Evolutionary conservation across 768 basidiomycete species (phyloP).

Genomic region (Lenzites betulinus): DNA sequence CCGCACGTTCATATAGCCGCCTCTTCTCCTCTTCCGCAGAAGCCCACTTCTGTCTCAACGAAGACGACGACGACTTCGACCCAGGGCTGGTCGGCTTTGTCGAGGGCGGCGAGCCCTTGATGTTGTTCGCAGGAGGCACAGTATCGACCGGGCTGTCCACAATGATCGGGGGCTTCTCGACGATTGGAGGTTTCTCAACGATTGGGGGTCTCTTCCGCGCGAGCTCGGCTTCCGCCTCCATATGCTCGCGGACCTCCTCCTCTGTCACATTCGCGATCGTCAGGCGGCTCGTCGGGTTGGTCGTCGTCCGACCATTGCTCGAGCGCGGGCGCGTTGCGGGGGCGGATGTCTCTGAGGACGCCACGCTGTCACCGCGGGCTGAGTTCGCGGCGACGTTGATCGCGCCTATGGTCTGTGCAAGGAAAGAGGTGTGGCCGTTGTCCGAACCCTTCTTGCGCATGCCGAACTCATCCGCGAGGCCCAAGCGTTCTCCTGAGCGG

Average conservation of each 20-base stretch:
- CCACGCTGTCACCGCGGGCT: slow-evolving; percentile 5
- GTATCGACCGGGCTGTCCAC: slow-evolving; percentile 13
- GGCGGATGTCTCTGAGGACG: slow-evolving; percentile 11
- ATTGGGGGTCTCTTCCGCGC: background rate
- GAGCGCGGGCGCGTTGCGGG: slow-evolving; percentile 32
- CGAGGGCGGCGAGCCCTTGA: background rate
- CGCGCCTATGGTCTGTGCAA: slow-evolving; percentile 28
- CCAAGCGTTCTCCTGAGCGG: slow-evolving; percentile 13
- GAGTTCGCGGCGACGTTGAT: slow-evolving; percentile 5
- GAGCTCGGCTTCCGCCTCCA: slow-evolving; percentile 33
- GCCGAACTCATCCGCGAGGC: slow-evolving; percentile 31
- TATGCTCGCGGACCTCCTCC: slow-evolving; percentile 44
- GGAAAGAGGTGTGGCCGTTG: slow-evolving; percentile 1
- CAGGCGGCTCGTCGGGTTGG: slow-evolving; percentile 33
- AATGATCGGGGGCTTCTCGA: slow-evolving; percentile 20
- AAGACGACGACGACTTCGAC: background rate
- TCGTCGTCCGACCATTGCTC: slow-evolving; percentile 26
- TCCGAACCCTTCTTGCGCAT: slow-evolving; percentile 21
- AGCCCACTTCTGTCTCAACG: slow-evolving; percentile 19
- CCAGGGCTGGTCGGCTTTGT: background rate
- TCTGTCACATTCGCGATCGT: slow-evolving; percentile 47
- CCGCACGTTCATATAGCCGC: slow-evolving; percentile 41
- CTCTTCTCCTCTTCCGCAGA: slow-evolving; percentile 51
- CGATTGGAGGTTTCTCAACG: slow-evolving; percentile 11
- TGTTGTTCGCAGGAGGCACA: background rate